A percentile compares a stretch with the other conserved stretches of the same genome.
Conservation (phyloP, 371 early-diverging fungal species). For the Mortierella sp. region DNA sequence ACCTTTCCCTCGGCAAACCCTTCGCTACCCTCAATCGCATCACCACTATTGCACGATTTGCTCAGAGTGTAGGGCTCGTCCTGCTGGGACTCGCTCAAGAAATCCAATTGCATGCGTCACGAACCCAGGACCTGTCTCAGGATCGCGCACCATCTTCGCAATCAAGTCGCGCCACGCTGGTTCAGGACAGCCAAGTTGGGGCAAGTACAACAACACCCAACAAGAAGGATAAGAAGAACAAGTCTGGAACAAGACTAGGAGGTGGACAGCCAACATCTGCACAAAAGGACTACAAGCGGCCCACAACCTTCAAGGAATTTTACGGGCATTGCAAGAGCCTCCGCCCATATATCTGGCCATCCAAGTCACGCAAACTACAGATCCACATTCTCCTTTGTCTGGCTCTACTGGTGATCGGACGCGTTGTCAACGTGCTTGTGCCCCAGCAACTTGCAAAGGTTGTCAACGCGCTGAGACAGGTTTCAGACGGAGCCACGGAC, state of each 20-base stretch:
- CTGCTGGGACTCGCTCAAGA: constrained; percentile 25
- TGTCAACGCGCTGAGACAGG: constrained; percentile 72
- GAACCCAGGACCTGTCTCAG: not conserved
- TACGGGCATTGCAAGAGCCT: constrained; percentile 72
- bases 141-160: constrained; percentile 22
- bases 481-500: constrained; percentile 54
- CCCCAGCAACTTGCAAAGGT: constrained; percentile 86
- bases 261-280: constrained; percentile 10
- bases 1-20: not conserved
- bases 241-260: constrained; percentile 9
- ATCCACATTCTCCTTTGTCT: constrained; percentile 78
- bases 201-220: not conserved
- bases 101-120: constrained; percentile 13
- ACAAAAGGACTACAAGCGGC: constrained; percentile 54
- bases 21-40: not conserved
- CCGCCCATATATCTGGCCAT: constrained; percentile 92
- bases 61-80: constrained; percentile 18
- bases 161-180: constrained; percentile 29
- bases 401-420: constrained; percentile 74
- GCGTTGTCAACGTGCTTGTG: constrained; percentile 85
- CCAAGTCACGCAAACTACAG: constrained; percentile 73
- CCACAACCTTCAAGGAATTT: constrained; percentile 63
- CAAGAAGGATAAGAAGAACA: constrained; percentile 19
- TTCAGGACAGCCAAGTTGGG: constrained; percentile 7
- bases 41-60: constrained; percentile 30